phyloP scores from a whole-genome alignment of 305 asterid species.

The Fraxinus greggii region DNA sequence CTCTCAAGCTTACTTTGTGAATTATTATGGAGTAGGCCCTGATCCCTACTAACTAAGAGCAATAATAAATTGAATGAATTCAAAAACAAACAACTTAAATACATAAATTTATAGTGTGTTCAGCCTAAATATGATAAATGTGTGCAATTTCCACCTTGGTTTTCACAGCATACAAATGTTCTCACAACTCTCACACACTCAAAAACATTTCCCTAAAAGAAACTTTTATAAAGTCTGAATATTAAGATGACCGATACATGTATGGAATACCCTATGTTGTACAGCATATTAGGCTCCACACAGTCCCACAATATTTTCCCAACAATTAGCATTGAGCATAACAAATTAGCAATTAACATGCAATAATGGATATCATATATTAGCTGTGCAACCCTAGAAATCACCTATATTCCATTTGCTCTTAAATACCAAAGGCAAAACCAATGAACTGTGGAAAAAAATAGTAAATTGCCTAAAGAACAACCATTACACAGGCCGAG shows the following conservation, averaged over 20 bases:
- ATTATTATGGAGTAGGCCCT: neutral
- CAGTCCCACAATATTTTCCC: neutral
- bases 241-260: neutral
- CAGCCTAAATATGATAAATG: neutral
- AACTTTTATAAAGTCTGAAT: neutral
- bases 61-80: neutral
- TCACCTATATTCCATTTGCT: neutral
- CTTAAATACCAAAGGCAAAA: neutral
- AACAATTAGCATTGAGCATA: neutral
- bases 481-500: neutral
- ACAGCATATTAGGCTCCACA: neutral
- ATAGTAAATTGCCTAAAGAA: neutral
- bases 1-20: neutral
- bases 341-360: neutral
- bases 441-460: neutral
- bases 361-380: neutral
- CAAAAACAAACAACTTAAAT: neutral
- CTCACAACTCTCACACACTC: neutral
- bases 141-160: neutral
- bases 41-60: neutral
- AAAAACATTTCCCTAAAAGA: neutral
- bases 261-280: neutral
- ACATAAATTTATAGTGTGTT: neutral
- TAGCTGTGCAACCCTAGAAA: neutral
- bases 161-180: neutral